Evolutionary conservation across 805 yeast genomes (phyloP), one percentile per base, ranked within the genome.

Genomic region (Yarrowia bubula): DNA sequence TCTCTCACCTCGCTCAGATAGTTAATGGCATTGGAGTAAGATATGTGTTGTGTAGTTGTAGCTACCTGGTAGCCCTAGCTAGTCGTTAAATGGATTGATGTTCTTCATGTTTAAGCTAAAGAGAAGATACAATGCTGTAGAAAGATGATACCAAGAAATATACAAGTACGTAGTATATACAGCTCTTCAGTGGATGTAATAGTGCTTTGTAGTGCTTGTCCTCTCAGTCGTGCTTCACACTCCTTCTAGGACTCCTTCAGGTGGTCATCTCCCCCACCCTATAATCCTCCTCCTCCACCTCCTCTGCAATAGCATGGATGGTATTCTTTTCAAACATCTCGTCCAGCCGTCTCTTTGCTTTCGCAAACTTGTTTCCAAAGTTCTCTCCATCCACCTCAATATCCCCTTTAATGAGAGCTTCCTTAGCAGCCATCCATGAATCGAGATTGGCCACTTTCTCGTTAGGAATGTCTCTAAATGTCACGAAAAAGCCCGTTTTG

Each of bases 401-500:
- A 65, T 71, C 86, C 84, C 2, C 73, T 66, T 69, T 84, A 62
- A 64, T 80, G 81, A 18, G 69, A 64, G 28, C 74, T 71, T 53
- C 71, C 76, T 64, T 73, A 70, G 39, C 69, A 48, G 32, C 50
- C 61, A 70, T 75, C 84, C 78, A 79, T 80, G 73, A 73, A 77
- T 72, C 72, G 75, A 73, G 66, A 72, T 78, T 76, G 76, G 75
- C 68, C 44, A 38, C 74, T 10, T 42, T 50, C 22, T 67, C 15
- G 70, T 79, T 73, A 64, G 86, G 84, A 17, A 88, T 73, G 15
- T 76, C 77, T 1, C 78, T 80, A 72, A 86, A 84, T 0, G 77
- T 75, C 0, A 88, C 84, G 66, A 89, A 89, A 71, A 90, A 90
- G 0, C 70, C 69, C 0, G 92, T 84, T 18, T 79, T 85, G 75